These are phyloP conservation scores for Oryza glumipatula DNA, from an alignment of 176 grass and related monocot genomes.

Conservation along the genomic window DNA sequence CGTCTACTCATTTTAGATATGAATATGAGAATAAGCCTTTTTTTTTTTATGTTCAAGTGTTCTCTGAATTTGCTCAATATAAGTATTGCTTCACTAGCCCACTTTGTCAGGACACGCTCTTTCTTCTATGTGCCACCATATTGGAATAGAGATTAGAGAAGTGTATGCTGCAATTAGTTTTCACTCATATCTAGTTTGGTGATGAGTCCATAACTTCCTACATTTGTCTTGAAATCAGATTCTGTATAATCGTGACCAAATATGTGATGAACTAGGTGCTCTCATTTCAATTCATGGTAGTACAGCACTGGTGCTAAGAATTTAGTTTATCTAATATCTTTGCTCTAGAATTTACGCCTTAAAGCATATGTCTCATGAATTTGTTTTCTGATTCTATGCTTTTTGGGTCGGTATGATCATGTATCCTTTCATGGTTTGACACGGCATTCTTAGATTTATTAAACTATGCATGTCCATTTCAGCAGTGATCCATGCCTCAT, in stretches of 20 bases:
- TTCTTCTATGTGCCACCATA: neutral
- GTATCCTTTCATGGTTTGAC: slow-evolving; percentile 15
- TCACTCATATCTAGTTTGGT: slow-evolving; percentile 21
- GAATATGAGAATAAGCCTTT: neutral
- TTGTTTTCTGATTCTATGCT: neutral
- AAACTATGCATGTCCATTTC: neutral
- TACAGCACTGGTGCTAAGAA: neutral
- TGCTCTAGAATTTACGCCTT: neutral
- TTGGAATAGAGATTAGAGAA: neutral
- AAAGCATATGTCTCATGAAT: neutral
- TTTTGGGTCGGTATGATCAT: neutral
- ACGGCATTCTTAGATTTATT: slow-evolving; percentile 11
- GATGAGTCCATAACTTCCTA: neutral
- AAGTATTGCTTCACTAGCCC: neutral
- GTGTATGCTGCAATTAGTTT: slow-evolving; percentile 4
- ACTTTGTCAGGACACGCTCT: neutral
- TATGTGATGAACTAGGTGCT: neutral
- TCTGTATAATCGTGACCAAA: neutral
- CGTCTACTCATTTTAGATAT: neutral
- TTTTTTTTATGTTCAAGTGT: neutral
- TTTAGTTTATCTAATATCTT: neutral
- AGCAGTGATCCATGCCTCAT: slow-evolving; percentile 3
- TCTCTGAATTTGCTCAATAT: neutral
- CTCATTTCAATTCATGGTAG: neutral
- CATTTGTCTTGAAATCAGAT: slow-evolving; percentile 10